Evolutionary conservation across 768 basidiomycete genomes (phyloP).

Genomic region (Inosperma sp.): DNA sequence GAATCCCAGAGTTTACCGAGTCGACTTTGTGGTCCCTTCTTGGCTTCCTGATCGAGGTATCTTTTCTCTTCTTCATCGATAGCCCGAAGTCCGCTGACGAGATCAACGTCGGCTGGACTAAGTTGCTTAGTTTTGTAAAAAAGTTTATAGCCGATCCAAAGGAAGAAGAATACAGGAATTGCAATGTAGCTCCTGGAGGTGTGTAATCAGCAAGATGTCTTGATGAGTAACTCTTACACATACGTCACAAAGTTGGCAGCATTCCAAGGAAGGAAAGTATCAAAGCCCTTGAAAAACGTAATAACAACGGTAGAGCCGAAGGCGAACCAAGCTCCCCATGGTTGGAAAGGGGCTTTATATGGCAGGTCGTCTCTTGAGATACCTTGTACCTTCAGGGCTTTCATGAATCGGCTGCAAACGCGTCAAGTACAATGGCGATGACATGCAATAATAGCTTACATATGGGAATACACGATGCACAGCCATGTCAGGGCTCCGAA

Average conservation of each 20-base stretch:
- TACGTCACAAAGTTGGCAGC: conserved; percentile 59
- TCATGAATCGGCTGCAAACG: conserved; percentile 39
- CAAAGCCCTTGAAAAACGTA: conserved; percentile 55
- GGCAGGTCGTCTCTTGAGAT: conserved; percentile 41
- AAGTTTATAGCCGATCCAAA: conserved; percentile 42
- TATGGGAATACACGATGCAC: conserved; percentile 54
- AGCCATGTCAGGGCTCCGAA: conserved; percentile 49
- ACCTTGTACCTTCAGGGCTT: conserved; percentile 39
- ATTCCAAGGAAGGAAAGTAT: conserved; percentile 47
- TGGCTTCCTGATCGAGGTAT: conserved; percentile 41
- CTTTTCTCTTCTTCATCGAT: conserved; percentile 62
- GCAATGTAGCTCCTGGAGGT: conserved; percentile 40
- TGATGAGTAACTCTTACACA: conserved; percentile 20
- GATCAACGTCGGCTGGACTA: conserved; percentile 50
- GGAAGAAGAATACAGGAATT: conserved; percentile 37
- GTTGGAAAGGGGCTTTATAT: conserved; percentile 58
- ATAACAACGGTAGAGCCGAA: conserved; percentile 48
- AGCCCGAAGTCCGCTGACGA: conserved; percentile 51
- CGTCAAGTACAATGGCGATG: background rate
- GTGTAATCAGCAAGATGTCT: background rate
- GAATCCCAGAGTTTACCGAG: conserved; percentile 35
- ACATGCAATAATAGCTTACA: conserved; percentile 35
- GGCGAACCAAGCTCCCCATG: conserved; percentile 59
- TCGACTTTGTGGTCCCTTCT: conserved; percentile 33
- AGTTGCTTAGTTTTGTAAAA: conserved; percentile 34